These are phyloP conservation scores for Escovopsis sp. DNA, from an alignment of 2,329 filamentous ascomycete genomes.

Conservation along the genomic window DNA sequence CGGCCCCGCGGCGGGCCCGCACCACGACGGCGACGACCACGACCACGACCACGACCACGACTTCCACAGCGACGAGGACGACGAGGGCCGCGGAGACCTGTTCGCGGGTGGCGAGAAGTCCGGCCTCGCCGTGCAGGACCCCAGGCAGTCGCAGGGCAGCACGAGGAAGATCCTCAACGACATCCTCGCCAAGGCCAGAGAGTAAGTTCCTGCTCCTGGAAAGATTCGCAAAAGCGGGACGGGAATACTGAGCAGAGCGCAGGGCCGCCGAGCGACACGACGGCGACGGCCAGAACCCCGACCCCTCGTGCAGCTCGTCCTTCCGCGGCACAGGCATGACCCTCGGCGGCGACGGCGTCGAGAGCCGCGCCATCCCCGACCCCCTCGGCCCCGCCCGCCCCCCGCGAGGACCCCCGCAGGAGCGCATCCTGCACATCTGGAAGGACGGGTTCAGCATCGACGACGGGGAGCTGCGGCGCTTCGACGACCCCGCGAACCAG, in stretches of 20 bases:
- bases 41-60: conserved; percentile 46
- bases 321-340: conserved; percentile 64
- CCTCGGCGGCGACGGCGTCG: conserved; percentile 61
- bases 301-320: conserved; percentile 32
- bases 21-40: conserved; percentile 33
- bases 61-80: conserved; percentile 39
- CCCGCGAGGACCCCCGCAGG: conserved; percentile 34
- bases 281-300: conserved; percentile 34
- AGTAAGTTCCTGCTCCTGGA: conserved; percentile 27
- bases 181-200: conserved; percentile 48
- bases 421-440: conserved; percentile 66
- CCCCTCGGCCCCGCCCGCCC: conserved; percentile 25
- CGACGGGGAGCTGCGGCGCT: conserved; percentile 62
- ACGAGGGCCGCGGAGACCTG: conserved; percentile 50
- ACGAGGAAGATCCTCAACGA: conserved; percentile 45
- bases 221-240: conserved; percentile 8
- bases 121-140: conserved; percentile 52
- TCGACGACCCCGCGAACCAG: conserved; percentile 64
- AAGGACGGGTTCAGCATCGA: conserved; percentile 74
- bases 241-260: conserved; percentile 47
- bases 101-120: conserved; percentile 83
- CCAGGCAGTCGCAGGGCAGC: conserved; percentile 31
- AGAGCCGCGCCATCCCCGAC: conserved; percentile 54
- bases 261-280: too few species aligned
- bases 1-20: conserved; percentile 25